Percentiles rank a stretch among this genome's conserved stretches.
Conservation (phyloP, 805 yeast species). For the Metschnikowia shivogae region DNA sequence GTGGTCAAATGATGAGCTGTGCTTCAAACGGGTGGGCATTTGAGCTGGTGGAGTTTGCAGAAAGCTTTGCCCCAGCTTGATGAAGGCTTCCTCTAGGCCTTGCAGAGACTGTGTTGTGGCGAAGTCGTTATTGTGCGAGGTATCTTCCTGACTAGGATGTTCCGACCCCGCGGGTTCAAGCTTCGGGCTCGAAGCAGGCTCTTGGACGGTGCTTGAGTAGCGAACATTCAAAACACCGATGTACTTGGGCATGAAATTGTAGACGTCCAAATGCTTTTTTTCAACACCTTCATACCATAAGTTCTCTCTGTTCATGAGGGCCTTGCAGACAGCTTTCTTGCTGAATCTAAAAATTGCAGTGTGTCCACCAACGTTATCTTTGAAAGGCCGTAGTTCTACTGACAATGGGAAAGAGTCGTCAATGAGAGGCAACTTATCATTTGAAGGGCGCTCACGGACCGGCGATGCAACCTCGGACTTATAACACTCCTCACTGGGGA, state of each 20-base stretch:
- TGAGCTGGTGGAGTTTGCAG: not conserved
- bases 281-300: slow-evolving; percentile 90
- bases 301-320: slow-evolving; percentile 85
- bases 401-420: slow-evolving; percentile 53
- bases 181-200: slow-evolving; percentile 18
- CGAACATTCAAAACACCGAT: slow-evolving; percentile 93
- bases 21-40: not conserved
- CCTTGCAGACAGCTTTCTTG: slow-evolving; percentile 89
- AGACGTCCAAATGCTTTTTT: slow-evolving; percentile 64
- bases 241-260: slow-evolving; percentile 87
- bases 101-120: not conserved
- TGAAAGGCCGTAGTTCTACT: slow-evolving; percentile 86
- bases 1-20: not conserved
- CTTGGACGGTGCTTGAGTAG: slow-evolving; percentile 50
- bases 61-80: not conserved
- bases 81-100: not conserved
- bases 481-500: not conserved
- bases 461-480: not conserved
- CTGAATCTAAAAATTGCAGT: slow-evolving; percentile 94
- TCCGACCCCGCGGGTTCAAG: slow-evolving; percentile 8
- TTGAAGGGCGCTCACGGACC: not conserved
- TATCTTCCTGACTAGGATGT: not conserved
- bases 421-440: not conserved
- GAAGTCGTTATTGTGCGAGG: not conserved
- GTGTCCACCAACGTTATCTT: slow-evolving; percentile 96